Base-by-base conservation (phyloP, 1,284 basidiomycete species). In the Trichosporon ovoides region DNA sequence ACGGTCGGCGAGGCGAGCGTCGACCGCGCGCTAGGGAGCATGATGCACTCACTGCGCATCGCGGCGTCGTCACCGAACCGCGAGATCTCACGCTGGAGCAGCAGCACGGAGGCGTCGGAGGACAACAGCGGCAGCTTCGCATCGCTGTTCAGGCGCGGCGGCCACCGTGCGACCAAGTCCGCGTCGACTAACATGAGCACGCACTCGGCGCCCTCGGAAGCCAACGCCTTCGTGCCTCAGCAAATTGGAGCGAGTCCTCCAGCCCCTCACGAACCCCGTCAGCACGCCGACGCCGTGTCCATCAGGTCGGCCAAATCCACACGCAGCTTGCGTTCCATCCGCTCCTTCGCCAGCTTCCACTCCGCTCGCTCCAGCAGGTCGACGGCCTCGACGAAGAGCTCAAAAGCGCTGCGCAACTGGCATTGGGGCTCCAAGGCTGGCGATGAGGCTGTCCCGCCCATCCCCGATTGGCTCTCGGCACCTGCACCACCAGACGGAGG, bases 231-330 rank as follows among this genome's bases (percentile, higher is more conserved):
- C 9, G 28, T 9, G 9, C 9, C 28, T 31, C 28, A 31, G 28
- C 28, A 31, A 5, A 31, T 9, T 9, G 9, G 5, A 4, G 28
- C 9, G 28, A 9, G 5, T 31, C 4, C 28, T 4, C 28, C 9
- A 31, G 5, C 7, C 4, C 33, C 14, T 6, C 19, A 35, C 16
- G 7, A 43, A 7, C 31, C 1, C 11, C 33, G 20, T n/a, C 12
- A 35, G 34, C 33, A 12, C 19, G 7, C 7, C 37, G 20, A 38
- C 52, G 16, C 37, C 19, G 38, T 38, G 3, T 56, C 55, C 5
- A 43, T 56, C 37, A 56, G 43, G 55, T 52, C 55, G 14, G 18
- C 19, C 19, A 56, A 56, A 37, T 38, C 22, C 12, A 24, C 46
- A 18, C 46, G 24, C 43, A 31, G 24, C 13, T 16, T 48, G 24